phyloP scores from a whole-genome alignment of 2,329 filamentous ascomycete genomes.

The Phaeophleospora eucalypticola region DNA sequence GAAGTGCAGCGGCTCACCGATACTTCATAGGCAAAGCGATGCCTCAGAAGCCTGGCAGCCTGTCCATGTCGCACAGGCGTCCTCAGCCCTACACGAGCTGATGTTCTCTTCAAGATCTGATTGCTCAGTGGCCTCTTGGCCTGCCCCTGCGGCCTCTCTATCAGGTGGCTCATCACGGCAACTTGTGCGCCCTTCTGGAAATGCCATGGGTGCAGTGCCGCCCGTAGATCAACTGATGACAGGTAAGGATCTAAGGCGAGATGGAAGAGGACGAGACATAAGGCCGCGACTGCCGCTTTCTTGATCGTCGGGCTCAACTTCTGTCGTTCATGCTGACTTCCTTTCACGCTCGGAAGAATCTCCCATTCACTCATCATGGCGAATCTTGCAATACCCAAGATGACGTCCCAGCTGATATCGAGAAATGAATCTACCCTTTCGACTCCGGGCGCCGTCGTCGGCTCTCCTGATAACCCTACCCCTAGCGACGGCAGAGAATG shows the following conservation, averaged over 20 bases:
- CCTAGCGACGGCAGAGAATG: constrained; percentile 6
- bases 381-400: not conserved
- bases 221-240: no score
- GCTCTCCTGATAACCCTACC: constrained; percentile 3
- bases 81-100: not conserved
- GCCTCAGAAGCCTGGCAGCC: not conserved
- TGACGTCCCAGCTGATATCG: not conserved
- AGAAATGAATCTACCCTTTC: not conserved
- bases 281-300: no score
- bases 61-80: not conserved
- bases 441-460: constrained; percentile 7
- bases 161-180: not conserved
- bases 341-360: no score
- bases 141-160: not conserved
- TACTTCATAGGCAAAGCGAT: not conserved
- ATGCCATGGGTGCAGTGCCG: no score
- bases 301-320: no score
- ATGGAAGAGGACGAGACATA: no score
- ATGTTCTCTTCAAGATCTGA: not conserved
- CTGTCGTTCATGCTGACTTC: no score
- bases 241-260: no score
- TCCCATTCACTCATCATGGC: no score
- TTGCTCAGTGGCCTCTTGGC: not conserved
- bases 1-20: not conserved
- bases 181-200: not conserved